Evolutionary conservation across 2,329 filamentous ascomycete species (phyloP).

Genomic region (Nemania diffusa): DNA sequence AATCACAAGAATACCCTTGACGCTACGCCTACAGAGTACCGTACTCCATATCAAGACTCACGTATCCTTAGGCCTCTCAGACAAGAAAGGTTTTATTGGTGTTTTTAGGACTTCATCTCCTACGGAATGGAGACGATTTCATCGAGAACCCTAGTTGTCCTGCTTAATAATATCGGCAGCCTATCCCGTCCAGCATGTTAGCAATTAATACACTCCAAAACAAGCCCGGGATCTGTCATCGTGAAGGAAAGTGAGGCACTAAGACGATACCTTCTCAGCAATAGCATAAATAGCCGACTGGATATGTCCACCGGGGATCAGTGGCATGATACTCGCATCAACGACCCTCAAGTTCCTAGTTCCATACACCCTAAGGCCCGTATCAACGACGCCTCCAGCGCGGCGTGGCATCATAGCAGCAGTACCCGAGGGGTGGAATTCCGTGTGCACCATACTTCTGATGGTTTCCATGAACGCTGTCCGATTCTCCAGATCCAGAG

Average conservation of each 20-base stretch:
- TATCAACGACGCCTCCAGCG: constrained; percentile 57
- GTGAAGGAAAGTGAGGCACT: not conserved
- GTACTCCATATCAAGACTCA: too few species aligned
- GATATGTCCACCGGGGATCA: constrained; percentile 55
- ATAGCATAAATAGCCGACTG: constrained; percentile 46
- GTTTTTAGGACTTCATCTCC: too few species aligned
- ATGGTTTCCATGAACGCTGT: constrained; percentile 42
- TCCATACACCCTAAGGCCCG: constrained; percentile 56
- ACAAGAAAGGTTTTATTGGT: too few species aligned
- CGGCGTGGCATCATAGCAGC: constrained; percentile 57
- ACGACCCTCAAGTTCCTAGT: constrained; percentile 57
- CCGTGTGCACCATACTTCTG: constrained; percentile 50
- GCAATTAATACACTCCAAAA: not conserved
- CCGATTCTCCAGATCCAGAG: constrained; percentile 39
- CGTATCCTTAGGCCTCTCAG: too few species aligned
- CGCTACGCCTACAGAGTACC: too few species aligned
- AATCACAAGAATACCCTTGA: too few species aligned
- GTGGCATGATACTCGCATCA: constrained; percentile 57
- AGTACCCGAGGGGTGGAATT: constrained; percentile 57
- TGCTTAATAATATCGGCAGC: constrained; percentile 59
- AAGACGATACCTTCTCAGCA: constrained; percentile 52
- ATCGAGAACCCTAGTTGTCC: constrained; percentile 22
- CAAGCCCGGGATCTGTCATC: not conserved
- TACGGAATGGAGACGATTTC: too few species aligned
- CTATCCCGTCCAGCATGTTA: constrained; percentile 42